Percentiles rank a stretch among this genome's conserved stretches.
phyloP scores from a whole-genome alignment of 345 rosid species.

The Citrus unshiu region DNA sequence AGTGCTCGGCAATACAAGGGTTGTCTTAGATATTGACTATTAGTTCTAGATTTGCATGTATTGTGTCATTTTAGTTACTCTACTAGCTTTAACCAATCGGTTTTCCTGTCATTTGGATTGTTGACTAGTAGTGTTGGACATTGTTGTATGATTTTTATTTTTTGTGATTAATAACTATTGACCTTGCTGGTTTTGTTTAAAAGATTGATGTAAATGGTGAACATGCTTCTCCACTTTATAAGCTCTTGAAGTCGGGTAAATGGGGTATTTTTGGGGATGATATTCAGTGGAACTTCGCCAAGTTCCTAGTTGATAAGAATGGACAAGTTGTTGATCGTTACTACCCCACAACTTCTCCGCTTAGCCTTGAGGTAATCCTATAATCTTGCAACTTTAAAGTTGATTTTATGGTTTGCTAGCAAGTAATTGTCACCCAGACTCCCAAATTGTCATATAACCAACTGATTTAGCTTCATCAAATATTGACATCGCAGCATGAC shows the following conservation, averaged over 20 bases:
- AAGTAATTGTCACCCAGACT: not conserved
- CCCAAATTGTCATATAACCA: not conserved
- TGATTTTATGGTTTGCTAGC: not conserved
- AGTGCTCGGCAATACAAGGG: too few relatives aligned
- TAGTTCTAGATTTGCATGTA: not conserved
- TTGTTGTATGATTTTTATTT: not conserved
- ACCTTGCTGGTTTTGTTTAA: slow-evolving; percentile 1
- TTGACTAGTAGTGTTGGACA: not conserved
- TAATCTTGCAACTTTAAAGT: not conserved
- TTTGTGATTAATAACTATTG: not conserved
- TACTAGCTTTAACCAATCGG: not conserved
- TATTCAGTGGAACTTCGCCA: slow-evolving; percentile 92
- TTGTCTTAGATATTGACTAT: not conserved
- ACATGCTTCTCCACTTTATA: slow-evolving; percentile 64
- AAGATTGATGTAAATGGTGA: slow-evolving; percentile 89
- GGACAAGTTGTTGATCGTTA: slow-evolving; percentile 75
- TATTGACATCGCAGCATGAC: slow-evolving; percentile 41
- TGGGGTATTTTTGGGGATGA: slow-evolving; percentile 81
- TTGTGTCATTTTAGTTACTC: not conserved
- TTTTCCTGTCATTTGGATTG: not conserved
- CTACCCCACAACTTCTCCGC: slow-evolving; percentile 87
- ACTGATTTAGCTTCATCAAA: not conserved
- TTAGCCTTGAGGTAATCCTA: slow-evolving; percentile 59
- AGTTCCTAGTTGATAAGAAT: slow-evolving; percentile 78
- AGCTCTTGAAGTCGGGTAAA: slow-evolving; percentile 79